A percentile compares a stretch with the other conserved stretches of the same genome.
Conservation (phyloP, 1,139 yeast species). For the Candida albicans region DNA sequence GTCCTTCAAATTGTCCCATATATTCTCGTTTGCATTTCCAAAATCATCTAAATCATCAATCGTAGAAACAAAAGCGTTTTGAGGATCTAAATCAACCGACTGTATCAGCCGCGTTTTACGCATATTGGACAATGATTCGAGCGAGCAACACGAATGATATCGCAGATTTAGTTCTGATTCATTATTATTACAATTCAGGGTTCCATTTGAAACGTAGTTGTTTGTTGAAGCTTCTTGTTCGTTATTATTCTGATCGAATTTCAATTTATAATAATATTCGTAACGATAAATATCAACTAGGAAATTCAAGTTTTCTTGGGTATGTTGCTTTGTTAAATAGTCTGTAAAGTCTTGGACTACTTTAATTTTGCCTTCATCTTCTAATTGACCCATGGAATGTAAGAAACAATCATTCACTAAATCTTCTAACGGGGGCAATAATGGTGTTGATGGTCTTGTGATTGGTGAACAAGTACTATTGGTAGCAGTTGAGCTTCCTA, state of each 20-base stretch:
- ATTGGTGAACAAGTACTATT: neutral
- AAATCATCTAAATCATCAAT: conserved; percentile 31
- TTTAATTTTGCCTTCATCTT: conserved; percentile 14
- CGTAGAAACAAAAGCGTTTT: conserved; percentile 30
- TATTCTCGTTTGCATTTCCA: conserved; percentile 12
- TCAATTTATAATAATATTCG: conserved; percentile 32
- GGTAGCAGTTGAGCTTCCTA: neutral
- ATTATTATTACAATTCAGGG: neutral
- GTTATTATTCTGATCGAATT: conserved; percentile 1
- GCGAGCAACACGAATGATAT: conserved; percentile 2
- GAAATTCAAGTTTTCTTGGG: conserved; percentile 48
- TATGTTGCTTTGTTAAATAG: conserved; percentile 30
- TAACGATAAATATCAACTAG: conserved; percentile 47
- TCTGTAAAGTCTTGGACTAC: conserved; percentile 22
- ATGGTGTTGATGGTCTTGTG: conserved; percentile 1
- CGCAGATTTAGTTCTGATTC: neutral
- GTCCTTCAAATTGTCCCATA: conserved; percentile 32
- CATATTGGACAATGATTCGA: conserved; percentile 6
- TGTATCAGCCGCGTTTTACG: conserved; percentile 6
- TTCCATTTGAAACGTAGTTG: neutral
- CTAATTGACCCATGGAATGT: conserved; percentile 20
- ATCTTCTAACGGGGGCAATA: conserved; percentile 24
- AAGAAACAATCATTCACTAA: conserved; percentile 28
- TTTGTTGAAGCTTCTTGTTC: neutral
- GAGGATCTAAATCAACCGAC: conserved; percentile 26